phyloP scores from a whole-genome alignment of 2,329 filamentous ascomycete genomes.

The Aspergillus tubingensis region DNA sequence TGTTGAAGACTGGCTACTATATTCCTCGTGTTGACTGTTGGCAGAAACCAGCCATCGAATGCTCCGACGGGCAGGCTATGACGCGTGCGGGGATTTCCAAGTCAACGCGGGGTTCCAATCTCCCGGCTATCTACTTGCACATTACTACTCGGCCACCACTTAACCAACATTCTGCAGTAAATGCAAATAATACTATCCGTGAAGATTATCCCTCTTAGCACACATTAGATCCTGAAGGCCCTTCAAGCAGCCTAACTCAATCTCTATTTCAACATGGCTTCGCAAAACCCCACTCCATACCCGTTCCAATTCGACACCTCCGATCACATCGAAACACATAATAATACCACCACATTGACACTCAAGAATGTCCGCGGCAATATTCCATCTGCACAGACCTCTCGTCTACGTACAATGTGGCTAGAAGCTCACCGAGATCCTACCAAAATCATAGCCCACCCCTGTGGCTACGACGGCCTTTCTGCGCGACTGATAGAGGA shows the following conservation, averaged over 20 bases:
- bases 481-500: constrained; percentile 49
- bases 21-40: background rate
- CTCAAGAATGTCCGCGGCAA: constrained; percentile 38
- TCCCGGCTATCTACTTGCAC: background rate
- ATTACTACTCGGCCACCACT: background rate
- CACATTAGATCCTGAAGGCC: background rate
- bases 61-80: background rate
- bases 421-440: constrained; percentile 45
- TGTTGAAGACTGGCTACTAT: too few species aligned
- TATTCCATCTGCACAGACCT: constrained; percentile 44
- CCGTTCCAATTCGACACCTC: constrained; percentile 15
- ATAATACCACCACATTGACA: constrained; percentile 1
- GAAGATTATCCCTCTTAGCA: background rate
- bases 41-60: too few species aligned
- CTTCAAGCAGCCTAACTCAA: background rate
- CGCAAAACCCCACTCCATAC: constrained; percentile 11
- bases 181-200: background rate
- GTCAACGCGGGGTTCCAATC: background rate
- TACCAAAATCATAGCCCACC: constrained; percentile 48
- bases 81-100: background rate
- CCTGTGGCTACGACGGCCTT: constrained; percentile 49
- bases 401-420: constrained; percentile 28
- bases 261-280: background rate
- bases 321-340: constrained; percentile 2
- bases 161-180: background rate